Percentiles rank a stretch among this genome's conserved stretches.
Conservation (phyloP, 2,329 filamentous ascomycete genomes). For the Coniochaeta sp. region DNA sequence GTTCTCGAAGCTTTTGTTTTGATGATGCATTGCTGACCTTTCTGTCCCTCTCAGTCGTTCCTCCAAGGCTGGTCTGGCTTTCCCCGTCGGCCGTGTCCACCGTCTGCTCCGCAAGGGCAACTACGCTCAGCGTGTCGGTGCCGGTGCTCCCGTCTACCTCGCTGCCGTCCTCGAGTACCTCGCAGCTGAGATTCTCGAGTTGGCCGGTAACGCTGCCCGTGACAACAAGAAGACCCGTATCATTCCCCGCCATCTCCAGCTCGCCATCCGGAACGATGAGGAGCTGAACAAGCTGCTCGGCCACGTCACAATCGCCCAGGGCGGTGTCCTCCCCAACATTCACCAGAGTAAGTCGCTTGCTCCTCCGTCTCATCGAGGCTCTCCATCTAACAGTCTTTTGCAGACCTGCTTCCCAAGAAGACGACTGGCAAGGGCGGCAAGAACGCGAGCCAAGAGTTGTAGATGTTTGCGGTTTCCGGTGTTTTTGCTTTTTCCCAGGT, state of each 20-base stretch:
- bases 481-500: constrained; percentile 43
- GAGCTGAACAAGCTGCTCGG: constrained; percentile 98
- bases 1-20: neutral
- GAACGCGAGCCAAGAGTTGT: constrained; percentile 91
- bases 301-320: constrained; percentile 94
- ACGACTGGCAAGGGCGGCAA: constrained; percentile 86
- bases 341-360: constrained; percentile 91
- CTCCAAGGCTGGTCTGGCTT: constrained; percentile 97
- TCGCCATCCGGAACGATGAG: constrained; percentile 98
- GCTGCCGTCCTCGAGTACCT: constrained; percentile 98
- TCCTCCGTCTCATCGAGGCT: neutral
- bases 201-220: constrained; percentile 96
- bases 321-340: constrained; percentile 95
- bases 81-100: constrained; percentile 98
- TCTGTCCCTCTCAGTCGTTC: constrained; percentile 67
- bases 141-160: constrained; percentile 93
- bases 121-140: constrained; percentile 99
- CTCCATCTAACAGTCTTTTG: constrained; percentile 14
- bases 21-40: too few species aligned
- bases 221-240: constrained; percentile 99
- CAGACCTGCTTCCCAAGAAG: constrained; percentile 99
- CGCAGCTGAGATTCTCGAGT: constrained; percentile 95
- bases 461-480: constrained; percentile 32
- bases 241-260: constrained; percentile 96
- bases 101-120: constrained; percentile 98